These are phyloP conservation scores for Xylariaceae sp. DNA, from an alignment of 2,329 filamentous ascomycete genomes.

Conservation along the genomic window DNA sequence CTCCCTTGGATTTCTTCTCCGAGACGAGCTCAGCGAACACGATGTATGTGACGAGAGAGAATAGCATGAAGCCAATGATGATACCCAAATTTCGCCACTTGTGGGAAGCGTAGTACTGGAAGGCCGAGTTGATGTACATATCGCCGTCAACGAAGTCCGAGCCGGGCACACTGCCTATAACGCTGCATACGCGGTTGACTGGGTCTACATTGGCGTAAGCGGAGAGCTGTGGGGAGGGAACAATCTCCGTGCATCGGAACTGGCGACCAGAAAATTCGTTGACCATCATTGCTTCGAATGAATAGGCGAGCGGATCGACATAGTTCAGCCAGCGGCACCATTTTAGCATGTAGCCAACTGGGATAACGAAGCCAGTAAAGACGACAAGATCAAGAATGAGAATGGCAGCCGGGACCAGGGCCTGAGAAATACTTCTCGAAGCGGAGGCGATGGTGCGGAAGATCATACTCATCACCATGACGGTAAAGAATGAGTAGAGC, in stretches of 20 bases:
- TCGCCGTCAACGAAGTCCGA: slow-evolving; percentile 50
- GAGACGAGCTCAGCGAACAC: slow-evolving; percentile 60
- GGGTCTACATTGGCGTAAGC: slow-evolving; percentile 34
- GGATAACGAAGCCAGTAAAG: slow-evolving; percentile 65
- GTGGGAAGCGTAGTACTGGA: slow-evolving; percentile 52
- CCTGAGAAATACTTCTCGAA: slow-evolving; percentile 63
- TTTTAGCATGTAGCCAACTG: slow-evolving; percentile 62
- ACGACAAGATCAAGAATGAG: slow-evolving; percentile 62
- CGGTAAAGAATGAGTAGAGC: slow-evolving; percentile 66
- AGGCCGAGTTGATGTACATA: slow-evolving; percentile 48
- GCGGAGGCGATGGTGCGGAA: slow-evolving; percentile 76
- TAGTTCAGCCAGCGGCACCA: slow-evolving; percentile 85
- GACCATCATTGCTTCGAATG: slow-evolving; percentile 73
- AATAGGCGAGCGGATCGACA: slow-evolving; percentile 71
- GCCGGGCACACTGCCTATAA: slow-evolving; percentile 54
- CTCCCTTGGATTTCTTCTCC: slow-evolving; percentile 66
- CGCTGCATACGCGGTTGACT: slow-evolving; percentile 49
- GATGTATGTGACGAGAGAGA: slow-evolving; percentile 58
- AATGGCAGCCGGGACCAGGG: slow-evolving; percentile 54
- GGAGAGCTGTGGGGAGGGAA: slow-evolving; percentile 36
- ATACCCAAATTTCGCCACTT: slow-evolving; percentile 70
- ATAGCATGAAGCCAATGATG: slow-evolving; percentile 57
- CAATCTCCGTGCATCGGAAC: slow-evolving; percentile 46
- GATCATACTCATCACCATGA: slow-evolving; percentile 77
- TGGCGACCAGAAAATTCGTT: slow-evolving; percentile 71